Evolutionary conservation across 192 early-diverging fungal species (phyloP), one percentile per base, ranked within the genome.

Genomic region (Podila clonocystis): DNA sequence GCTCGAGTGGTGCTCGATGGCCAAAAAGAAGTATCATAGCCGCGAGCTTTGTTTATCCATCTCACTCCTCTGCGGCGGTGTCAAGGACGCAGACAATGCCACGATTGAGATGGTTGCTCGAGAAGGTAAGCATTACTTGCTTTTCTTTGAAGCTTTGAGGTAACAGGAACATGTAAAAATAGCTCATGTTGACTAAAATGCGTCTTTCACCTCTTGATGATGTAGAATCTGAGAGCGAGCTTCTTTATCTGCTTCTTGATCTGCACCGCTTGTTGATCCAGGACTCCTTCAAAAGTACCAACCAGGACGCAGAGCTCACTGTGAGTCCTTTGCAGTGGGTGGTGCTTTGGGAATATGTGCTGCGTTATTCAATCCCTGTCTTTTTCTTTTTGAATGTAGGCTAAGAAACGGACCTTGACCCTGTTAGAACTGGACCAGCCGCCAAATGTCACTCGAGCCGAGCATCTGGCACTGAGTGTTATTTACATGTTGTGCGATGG

Each of bases 401-500:
- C 70, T 24, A 48, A 66, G 29, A 65, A 69, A 61, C 59, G 62
- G 48, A 73, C 77, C 5, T 28, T 68, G 62, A 58, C 66, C 15
- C 36, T 80, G 33, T n/a, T 80, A 33, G 28, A 69, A 6, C 52
- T 80, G 24, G 66, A 73, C 22, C 62, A 64, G 52, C 77, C 77
- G 4, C 45, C 66, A 1, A 80, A 30, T 7, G 77, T 80, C 13
- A 55, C 70, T 19, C 61, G 62, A 26, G 58, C 77, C 19, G 77
- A 80, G 33, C 77, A 80, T 41, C 50, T 80, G n/a, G 77, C 70
- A 17, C 62, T 80, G 11, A 62, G 77, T 12, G 70, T 80, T 17
- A 73, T 80, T 7, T 80, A 80, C 58, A 80, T 80, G 77, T 66
- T 73, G 12, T 72, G 77, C 67, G 62, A 72, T 38, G 61, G 26